Base-by-base conservation (phyloP, 768 basidiomycete genomes). In the Termitomyces sp. region DNA sequence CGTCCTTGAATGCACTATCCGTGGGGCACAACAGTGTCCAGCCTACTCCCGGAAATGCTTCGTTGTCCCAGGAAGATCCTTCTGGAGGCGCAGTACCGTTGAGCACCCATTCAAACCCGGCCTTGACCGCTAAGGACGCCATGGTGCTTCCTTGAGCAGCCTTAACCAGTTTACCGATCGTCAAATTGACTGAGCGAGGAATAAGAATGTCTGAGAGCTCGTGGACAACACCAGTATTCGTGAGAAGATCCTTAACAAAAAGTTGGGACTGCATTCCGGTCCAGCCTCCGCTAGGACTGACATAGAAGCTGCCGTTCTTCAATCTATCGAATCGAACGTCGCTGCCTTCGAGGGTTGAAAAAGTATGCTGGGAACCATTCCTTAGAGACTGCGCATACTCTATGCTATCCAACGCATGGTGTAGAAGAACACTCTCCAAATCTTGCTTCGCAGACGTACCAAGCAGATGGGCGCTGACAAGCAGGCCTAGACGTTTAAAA, bases 21-120 rank as follows among this genome's bases (percentile, higher is more conserved):
- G 85, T 83, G 3, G 97, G 97, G 62, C 91, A 94, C 21, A 99
- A 78, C 4, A 99, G 70, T 1, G 94, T 96, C 87, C 95, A 98
- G 3, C 87, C 85, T 9, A 69, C 71, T 25, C 75, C 78, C 19
- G 67, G 65, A n/a, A 79, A 63, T 44, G 72, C 77, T 55, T 69
- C 65, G 16, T 84, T 76, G 5, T 79, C 80, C 85, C 86, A 91
- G 11, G 72, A 73, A 10, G 87, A 86, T 53, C 76, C 86, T 62
- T 84, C 82, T 5, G 90, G 89, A 7, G 89, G 89, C 0, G 79
- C 73, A 6, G 85, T 89, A 5, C 95, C 96, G 61, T 98, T 87
- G 54, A 98, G 73, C 37, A 97, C 73, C 94, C 95, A 98, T 37
- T 88, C 89, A 57, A 97, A 82, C 10, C 93, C 93, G 1, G 91